Evolutionary conservation across 306 rosid species (phyloP).

Genomic region (Prunus mongolica): DNA sequence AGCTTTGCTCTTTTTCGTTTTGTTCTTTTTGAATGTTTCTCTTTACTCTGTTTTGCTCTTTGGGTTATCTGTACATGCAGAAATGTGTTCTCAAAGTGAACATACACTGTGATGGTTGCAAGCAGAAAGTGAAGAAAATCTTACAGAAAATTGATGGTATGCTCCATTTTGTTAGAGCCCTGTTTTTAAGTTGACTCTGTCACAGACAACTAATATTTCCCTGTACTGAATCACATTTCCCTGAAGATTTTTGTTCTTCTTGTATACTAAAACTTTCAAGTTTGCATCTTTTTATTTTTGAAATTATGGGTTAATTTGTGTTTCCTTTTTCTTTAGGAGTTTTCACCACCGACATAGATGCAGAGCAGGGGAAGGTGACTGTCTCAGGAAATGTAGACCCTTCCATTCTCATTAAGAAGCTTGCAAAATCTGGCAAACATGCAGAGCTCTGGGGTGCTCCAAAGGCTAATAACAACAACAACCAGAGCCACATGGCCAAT

Average conservation of each 20-base stretch:
- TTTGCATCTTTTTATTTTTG: background rate
- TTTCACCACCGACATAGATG: constrained; percentile 74
- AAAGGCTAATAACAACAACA: constrained; percentile 37
- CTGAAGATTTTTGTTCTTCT: background rate
- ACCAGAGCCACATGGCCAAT: constrained; percentile 41
- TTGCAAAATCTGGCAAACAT: constrained; percentile 81
- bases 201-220: background rate
- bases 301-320: background rate
- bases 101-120: constrained; percentile 97
- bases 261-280: background rate
- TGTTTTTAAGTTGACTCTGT: background rate
- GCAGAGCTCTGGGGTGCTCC: constrained; percentile 81
- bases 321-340: constrained; percentile 46
- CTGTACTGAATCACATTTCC: background rate
- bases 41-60: constrained; percentile 26
- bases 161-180: background rate
- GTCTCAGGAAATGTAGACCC: constrained; percentile 92
- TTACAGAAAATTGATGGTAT: constrained; percentile 89
- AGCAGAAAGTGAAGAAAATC: constrained; percentile 91
- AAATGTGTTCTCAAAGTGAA: constrained; percentile 94
- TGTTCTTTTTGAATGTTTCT: constrained; percentile 4
- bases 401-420: constrained; percentile 74
- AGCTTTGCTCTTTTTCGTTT: background rate
- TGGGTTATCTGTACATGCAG: constrained; percentile 58
- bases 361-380: constrained; percentile 90